phyloP scores from a whole-genome alignment of 352 stramenopile genomes.

The Pythium vanterpoolii region DNA sequence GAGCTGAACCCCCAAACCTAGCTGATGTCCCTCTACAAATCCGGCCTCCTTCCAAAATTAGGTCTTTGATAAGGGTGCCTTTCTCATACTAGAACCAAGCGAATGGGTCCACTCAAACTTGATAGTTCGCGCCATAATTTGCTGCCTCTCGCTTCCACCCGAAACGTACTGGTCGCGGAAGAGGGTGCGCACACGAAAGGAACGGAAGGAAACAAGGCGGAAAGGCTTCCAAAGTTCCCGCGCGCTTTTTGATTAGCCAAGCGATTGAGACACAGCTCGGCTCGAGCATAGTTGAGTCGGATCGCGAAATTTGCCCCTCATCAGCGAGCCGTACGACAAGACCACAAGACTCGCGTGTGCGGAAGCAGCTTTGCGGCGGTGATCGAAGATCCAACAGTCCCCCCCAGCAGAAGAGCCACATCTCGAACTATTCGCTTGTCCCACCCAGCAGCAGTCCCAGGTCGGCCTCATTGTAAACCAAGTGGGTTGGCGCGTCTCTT shows the following conservation, averaged over 20 bases:
- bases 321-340: not conserved
- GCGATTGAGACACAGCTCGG: not conserved
- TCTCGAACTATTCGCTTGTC: constrained; percentile 5
- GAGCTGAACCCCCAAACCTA: constrained; percentile 14
- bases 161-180: constrained; percentile 18
- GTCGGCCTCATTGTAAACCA: not conserved
- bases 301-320: not conserved
- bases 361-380: not conserved
- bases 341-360: not conserved
- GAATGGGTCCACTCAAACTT: constrained; percentile 14
- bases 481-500: constrained; percentile 8
- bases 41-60: constrained; percentile 2
- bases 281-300: not conserved
- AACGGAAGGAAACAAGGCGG: constrained; percentile 21
- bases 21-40: constrained; percentile 2
- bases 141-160: not conserved
- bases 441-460: not conserved
- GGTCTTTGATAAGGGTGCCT: constrained; percentile 10
- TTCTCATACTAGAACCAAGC: constrained; percentile 17
- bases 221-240: not conserved
- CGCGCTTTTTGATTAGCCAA: constrained; percentile 16
- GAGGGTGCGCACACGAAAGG: constrained; percentile 24
- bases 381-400: constrained; percentile 1
- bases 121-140: constrained; percentile 25
- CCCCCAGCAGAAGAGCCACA: constrained; percentile 1